A percentile compares a stretch with the other conserved stretches of the same genome.
phyloP scores from a whole-genome alignment of 2,329 filamentous ascomycete genomes.

The Xylariaceae sp. region DNA sequence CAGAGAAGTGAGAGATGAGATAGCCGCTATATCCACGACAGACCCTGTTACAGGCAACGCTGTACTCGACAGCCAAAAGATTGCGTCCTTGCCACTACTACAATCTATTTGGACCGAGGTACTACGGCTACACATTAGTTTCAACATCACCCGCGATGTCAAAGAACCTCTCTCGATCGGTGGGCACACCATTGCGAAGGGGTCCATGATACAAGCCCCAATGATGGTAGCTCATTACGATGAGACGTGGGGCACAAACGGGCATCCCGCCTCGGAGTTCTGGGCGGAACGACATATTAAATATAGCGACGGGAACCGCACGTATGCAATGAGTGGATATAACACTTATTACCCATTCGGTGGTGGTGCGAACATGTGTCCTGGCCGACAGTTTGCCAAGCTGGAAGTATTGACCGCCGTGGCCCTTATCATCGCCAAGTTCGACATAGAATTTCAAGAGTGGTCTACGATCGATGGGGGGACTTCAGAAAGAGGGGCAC shows the following conservation, averaged over 20 bases:
- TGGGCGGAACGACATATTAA: constrained; percentile 1
- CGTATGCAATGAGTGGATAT: neutral
- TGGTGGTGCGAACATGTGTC: neutral
- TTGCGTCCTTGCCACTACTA: neutral
- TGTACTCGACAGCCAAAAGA: constrained; percentile 3
- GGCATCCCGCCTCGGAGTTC: neutral
- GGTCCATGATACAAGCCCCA: neutral
- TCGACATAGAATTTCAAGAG: neutral
- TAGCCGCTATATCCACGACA: neutral
- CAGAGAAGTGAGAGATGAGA: constrained; percentile 1
- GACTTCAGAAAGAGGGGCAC: no score
- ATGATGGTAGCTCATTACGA: neutral
- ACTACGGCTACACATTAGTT: neutral
- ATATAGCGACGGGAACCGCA: neutral
- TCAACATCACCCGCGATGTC: neutral
- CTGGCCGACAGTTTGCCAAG: neutral
- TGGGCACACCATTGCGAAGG: neutral
- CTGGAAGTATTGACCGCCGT: neutral
- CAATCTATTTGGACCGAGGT: neutral
- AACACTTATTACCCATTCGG: neutral
- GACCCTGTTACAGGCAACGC: constrained; percentile 2
- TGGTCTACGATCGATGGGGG: no score
- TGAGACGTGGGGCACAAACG: neutral
- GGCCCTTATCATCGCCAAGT: neutral
- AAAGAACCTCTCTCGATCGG: neutral